Evolutionary conservation across 2,329 filamentous ascomycete species (phyloP).

Genomic region (Seiridium unicorne): DNA sequence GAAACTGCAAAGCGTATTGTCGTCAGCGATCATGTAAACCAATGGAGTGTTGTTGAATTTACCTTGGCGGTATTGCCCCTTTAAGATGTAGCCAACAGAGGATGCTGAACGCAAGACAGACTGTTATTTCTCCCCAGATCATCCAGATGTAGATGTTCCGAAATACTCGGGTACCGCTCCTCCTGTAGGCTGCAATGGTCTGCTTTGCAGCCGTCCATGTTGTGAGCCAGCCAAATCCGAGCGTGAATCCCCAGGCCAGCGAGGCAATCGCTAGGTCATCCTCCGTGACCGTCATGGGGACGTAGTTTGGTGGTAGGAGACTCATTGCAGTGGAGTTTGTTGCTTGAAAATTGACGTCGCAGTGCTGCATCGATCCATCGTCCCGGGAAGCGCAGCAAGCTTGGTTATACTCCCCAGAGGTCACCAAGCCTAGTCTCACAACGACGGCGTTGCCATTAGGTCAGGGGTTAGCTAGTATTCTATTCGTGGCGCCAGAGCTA

Average conservation of each 20-base stretch:
- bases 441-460: no score
- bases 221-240: neutral
- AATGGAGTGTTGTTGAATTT: neutral
- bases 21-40: neutral
- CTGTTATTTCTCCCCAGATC: conserved; percentile 31
- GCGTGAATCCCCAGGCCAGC: neutral
- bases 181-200: conserved; percentile 10
- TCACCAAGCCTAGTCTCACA: no score
- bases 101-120: conserved; percentile 24
- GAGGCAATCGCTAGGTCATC: neutral
- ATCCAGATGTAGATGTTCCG: conserved; percentile 28
- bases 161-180: conserved; percentile 22
- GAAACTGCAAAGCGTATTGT: neutral
- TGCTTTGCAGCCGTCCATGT: neutral
- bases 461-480: no score
- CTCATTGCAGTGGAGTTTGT: neutral
- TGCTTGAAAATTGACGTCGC: neutral
- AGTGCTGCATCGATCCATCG: no score
- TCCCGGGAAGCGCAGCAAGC: no score
- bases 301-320: neutral
- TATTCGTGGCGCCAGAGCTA: no score
- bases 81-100: conserved; percentile 23
- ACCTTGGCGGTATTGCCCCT: conserved; percentile 3
- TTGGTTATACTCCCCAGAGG: no score
- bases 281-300: neutral